Conservation (phyloP, 78 protist species). For the Dictyostelium intermedium region DNA sequence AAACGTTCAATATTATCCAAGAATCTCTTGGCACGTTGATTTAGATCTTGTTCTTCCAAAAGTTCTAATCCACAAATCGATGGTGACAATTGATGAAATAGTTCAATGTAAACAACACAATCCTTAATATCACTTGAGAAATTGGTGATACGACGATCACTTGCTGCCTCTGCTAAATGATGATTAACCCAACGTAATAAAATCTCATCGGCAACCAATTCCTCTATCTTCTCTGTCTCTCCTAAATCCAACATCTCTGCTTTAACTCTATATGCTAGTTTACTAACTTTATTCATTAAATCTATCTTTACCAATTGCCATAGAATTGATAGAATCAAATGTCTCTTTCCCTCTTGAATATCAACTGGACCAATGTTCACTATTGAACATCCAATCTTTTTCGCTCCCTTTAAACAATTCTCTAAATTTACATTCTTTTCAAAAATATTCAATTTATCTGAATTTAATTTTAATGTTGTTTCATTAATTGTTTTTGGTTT, state of each 20-base stretch:
- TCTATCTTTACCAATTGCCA: constrained; percentile 77
- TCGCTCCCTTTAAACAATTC: constrained; percentile 42
- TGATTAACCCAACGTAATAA: constrained; percentile 78
- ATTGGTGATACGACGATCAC: background rate
- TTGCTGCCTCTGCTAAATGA: constrained; percentile 20
- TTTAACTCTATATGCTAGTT: constrained; percentile 52
- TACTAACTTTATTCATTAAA: constrained; percentile 54
- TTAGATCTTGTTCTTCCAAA: constrained; percentile 25
- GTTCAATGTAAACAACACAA: constrained; percentile 38
- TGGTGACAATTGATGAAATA: constrained; percentile 72
- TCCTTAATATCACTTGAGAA: constrained; percentile 76
- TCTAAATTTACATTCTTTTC: constrained; percentile 74
- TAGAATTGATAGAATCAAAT: constrained; percentile 51
- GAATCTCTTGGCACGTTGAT: constrained; percentile 77
- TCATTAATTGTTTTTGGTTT: constrained; percentile 56
- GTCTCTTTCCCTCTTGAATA: constrained; percentile 72
- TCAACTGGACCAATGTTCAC: constrained; percentile 71
- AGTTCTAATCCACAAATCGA: constrained; percentile 18
- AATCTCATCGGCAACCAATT: constrained; percentile 69
- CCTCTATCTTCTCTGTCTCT: constrained; percentile 14
- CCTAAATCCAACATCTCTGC: constrained; percentile 47
- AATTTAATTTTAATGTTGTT: constrained; percentile 13
- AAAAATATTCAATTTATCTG: constrained; percentile 31
- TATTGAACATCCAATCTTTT: constrained; percentile 38
- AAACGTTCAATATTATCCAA: constrained; percentile 66